phyloP scores from a whole-genome alignment of 2,329 filamentous ascomycete species.

The Neopestalotiopsis rosae region DNA sequence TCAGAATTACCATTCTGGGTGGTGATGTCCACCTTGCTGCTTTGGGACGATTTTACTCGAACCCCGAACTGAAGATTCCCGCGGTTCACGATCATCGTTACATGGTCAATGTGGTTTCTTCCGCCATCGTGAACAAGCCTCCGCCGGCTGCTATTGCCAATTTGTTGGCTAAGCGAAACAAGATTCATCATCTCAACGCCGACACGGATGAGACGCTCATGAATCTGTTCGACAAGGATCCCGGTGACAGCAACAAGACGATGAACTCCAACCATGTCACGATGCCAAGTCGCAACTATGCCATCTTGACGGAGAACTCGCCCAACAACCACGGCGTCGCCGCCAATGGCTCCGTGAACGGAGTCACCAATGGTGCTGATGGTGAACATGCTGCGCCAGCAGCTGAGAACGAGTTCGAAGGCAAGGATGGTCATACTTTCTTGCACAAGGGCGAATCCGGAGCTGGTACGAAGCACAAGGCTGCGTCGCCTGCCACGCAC shows the following conservation, averaged over 20 bases:
- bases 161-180: slow-evolving; percentile 88
- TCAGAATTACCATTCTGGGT: slow-evolving; percentile 89
- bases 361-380: slow-evolving; percentile 18
- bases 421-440: slow-evolving; percentile 71
- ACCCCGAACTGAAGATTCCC: slow-evolving; percentile 77
- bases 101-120: slow-evolving; percentile 93
- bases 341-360: slow-evolving; percentile 19
- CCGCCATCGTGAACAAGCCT: slow-evolving; percentile 94
- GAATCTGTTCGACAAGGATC: slow-evolving; percentile 89
- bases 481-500: slow-evolving; percentile 62
- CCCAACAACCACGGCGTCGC: slow-evolving; percentile 52
- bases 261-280: slow-evolving; percentile 80
- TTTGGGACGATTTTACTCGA: slow-evolving; percentile 92
- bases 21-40: slow-evolving; percentile 94
- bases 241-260: slow-evolving; percentile 77
- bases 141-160: slow-evolving; percentile 88
- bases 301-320: slow-evolving; percentile 87
- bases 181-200: slow-evolving; percentile 69
- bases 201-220: slow-evolving; percentile 93
- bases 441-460: slow-evolving; percentile 78
- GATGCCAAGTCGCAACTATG: slow-evolving; percentile 93
- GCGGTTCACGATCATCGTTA: slow-evolving; percentile 88
- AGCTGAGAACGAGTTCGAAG: slow-evolving; percentile 36
- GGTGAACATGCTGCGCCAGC: slow-evolving; percentile 24
- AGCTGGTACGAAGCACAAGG: slow-evolving; percentile 79